Evolutionary conservation across 1,284 basidiomycete species (phyloP).

Genomic region (Vanrija pseudolonga): DNA sequence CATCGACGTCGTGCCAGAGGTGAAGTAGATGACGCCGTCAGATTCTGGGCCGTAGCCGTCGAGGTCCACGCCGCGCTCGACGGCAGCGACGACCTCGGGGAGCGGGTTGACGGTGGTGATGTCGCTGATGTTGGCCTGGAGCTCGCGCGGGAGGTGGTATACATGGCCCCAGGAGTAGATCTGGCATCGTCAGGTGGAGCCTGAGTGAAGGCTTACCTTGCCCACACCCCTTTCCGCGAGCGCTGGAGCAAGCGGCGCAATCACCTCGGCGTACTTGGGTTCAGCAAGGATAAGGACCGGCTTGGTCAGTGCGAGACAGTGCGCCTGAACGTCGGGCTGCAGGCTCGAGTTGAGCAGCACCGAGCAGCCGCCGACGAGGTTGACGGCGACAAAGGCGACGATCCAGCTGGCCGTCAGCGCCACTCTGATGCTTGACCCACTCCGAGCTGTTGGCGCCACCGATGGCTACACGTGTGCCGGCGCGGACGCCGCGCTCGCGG

Average conservation of each 20-base stretch:
- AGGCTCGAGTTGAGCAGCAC: conserved; percentile 41
- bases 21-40: conserved; percentile 45
- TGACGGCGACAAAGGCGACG: conserved; percentile 27
- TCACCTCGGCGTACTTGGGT: conserved; percentile 23
- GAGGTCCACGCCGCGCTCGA: conserved; percentile 11
- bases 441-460: conserved; percentile 33
- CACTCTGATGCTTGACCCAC: conserved; percentile 3
- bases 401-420: conserved; percentile 21
- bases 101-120: not conserved
- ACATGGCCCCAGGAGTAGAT: not conserved
- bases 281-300: conserved; percentile 31
- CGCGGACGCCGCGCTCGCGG: conserved; percentile 22
- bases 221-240: conserved; percentile 1
- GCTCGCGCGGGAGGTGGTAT: not conserved
- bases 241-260: conserved; percentile 9
- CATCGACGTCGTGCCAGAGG: conserved; percentile 33
- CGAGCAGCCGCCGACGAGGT: conserved; percentile 34
- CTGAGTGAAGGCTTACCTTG: not conserved
- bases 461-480: conserved; percentile 33
- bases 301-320: conserved; percentile 22
- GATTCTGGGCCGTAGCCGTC: conserved; percentile 31
- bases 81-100: not conserved
- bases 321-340: conserved; percentile 11
- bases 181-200: not conserved
- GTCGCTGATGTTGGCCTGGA: not conserved